Percentiles rank a stretch among this genome's conserved stretches.
phyloP scores from a whole-genome alignment of 129 eudicot genomes.

The Rutidosis leptorrhynchoides region DNA sequence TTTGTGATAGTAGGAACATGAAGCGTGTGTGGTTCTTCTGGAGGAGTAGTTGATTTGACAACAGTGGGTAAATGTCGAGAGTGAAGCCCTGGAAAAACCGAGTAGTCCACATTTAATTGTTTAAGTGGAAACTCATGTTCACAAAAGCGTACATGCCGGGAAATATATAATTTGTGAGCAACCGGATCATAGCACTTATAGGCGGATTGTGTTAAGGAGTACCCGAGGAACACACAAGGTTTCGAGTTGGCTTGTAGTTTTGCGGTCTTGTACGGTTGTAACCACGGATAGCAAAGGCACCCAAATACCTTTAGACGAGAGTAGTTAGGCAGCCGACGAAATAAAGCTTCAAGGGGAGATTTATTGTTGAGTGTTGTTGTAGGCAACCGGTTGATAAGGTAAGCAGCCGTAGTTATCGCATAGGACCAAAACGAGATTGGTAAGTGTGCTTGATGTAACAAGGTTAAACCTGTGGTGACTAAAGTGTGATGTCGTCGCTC shows the following conservation, averaged over 20 bases:
- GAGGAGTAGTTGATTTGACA: too few species aligned
- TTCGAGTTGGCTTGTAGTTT: background rate
- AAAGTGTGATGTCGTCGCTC: background rate
- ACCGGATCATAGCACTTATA: conserved; percentile 16
- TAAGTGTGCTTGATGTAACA: background rate
- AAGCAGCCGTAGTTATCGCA: conserved; percentile 8
- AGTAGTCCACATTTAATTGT: too few species aligned
- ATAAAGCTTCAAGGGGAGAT: background rate
- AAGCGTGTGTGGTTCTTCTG: too few species aligned
- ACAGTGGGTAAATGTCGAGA: too few species aligned
- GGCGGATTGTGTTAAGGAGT: background rate
- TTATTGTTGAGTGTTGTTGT: background rate
- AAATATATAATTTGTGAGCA: background rate
- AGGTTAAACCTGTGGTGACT: background rate
- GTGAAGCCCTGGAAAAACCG: too few species aligned
- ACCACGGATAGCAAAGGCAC: background rate
- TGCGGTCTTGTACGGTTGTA: too few species aligned
- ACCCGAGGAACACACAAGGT: background rate
- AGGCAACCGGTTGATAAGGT: conserved; percentile 8
- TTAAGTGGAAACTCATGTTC: conserved; percentile 3
- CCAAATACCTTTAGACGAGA: background rate
- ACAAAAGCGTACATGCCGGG: background rate
- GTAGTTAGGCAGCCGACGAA: background rate
- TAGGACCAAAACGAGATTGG: conserved; percentile 28
- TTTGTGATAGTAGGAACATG: too few species aligned